phyloP scores from a whole-genome alignment of 1,284 basidiomycete genomes.

The Ganoderma sinense region DNA sequence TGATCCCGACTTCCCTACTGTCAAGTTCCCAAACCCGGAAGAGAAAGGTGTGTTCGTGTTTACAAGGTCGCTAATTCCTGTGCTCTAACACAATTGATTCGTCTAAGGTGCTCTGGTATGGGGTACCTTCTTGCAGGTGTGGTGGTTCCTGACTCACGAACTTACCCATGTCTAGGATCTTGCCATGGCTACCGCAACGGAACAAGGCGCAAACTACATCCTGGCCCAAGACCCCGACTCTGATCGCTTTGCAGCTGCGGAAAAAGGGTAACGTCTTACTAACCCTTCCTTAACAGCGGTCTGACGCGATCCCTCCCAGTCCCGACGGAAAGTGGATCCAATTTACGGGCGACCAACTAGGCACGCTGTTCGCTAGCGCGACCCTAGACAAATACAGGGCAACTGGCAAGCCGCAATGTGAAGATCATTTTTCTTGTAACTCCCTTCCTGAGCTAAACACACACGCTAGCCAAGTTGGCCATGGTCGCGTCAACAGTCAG shows the following conservation, averaged over 20 bases:
- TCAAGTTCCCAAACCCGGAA: conserved; percentile 87
- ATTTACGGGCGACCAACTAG: conserved; percentile 89
- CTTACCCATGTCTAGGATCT: conserved; percentile 58
- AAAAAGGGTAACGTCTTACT: conserved; percentile 56
- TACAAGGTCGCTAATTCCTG: background rate
- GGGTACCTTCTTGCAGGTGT: too few species aligned
- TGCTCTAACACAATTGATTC: background rate
- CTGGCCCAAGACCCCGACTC: conserved; percentile 89
- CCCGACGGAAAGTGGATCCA: conserved; percentile 64
- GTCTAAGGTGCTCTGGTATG: conserved; percentile 31
- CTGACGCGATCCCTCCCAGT: conserved; percentile 40
- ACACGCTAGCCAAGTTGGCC: conserved; percentile 63
- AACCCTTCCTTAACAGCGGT: background rate
- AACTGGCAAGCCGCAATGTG: conserved; percentile 65
- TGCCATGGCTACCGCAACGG: conserved; percentile 67
- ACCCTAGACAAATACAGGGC: conserved; percentile 66
- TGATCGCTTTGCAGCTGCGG: conserved; percentile 85
- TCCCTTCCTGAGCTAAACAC: background rate
- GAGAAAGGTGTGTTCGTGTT: conserved; percentile 68
- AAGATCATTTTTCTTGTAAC: background rate
- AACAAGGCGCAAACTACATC: conserved; percentile 62
- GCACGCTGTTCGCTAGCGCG: conserved; percentile 74
- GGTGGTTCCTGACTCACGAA: background rate
- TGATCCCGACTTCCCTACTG: conserved; percentile 86
- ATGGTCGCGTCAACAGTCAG: conserved; percentile 90